phyloP scores from a whole-genome alignment of 1,139 yeast species.

The Petasospora fabianii region DNA sequence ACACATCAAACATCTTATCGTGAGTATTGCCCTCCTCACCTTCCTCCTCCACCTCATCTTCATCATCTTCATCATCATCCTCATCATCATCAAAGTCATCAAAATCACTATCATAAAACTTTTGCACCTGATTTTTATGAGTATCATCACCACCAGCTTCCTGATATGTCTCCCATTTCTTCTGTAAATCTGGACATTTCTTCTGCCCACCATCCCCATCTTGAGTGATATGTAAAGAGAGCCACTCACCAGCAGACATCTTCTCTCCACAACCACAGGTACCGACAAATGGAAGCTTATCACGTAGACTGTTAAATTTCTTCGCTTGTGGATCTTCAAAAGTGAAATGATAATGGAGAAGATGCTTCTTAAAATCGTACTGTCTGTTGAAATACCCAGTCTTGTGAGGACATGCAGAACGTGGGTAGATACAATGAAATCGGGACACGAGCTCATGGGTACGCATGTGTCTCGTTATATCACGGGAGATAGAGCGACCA shows the following conservation, averaged over 20 bases:
- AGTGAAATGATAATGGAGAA: conserved; percentile 57
- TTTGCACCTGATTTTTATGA: neutral
- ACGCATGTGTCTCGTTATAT: conserved; percentile 61
- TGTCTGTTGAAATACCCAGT: conserved; percentile 65
- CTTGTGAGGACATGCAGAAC: conserved; percentile 53
- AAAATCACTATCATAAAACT: neutral
- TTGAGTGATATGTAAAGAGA: conserved; percentile 50
- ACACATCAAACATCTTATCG: too few species aligned
- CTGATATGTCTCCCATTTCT: conserved; percentile 11
- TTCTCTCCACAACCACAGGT: conserved; percentile 55
- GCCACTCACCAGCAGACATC: conserved; percentile 52
- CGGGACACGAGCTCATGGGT: conserved; percentile 59
- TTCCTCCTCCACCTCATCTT: too few species aligned
- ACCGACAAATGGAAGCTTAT: conserved; percentile 51
- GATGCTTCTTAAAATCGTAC: conserved; percentile 65
- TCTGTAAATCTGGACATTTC: conserved; percentile 10
- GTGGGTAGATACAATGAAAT: conserved; percentile 58
- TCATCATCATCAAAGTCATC: too few species aligned
- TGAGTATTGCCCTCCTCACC: too few species aligned
- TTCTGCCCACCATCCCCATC: conserved; percentile 1
- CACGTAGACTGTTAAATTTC: conserved; percentile 48
- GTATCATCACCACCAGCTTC: too few species aligned
- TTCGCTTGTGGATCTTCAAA: conserved; percentile 50
- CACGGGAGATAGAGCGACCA: conserved; percentile 54
- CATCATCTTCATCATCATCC: too few species aligned